Base-by-base conservation (phyloP, 208 protist species). In the Wallacemonas collosoma region DNA sequence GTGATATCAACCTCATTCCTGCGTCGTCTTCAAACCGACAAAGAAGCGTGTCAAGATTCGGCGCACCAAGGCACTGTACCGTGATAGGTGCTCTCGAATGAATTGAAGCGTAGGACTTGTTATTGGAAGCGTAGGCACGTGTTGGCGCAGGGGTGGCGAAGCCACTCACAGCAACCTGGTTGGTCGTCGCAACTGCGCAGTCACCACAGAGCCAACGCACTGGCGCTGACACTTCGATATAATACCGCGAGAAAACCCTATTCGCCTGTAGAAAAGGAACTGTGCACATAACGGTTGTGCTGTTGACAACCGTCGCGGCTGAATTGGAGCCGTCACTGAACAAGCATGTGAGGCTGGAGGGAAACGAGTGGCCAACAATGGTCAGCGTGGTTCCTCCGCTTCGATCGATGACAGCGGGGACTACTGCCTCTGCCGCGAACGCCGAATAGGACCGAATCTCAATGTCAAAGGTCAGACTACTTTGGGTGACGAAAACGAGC, bases 331-430 rank as follows among this genome's bases (percentile, higher is more conserved):
- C 36, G 7, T 8, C 50, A 48, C 51, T 41, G 35, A 75, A 73
- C 6, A 68, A n/a, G 41, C 74, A 86, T 17, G 45, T 2, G 15
- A 53, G 53, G 12, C 40, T 47, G 6, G 40, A 3, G 1, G 47
- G 15, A 36, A 89, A 76, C 12, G 67, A 72, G 38, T 80, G 70
- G 6, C 84, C 84, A 2, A 1, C 45, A 7, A 88, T 66, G 0
- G 68, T 79, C 40, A 88, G 12, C 1, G 48, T 3, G 17, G 76
- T 75, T 3, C 64, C 73, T 5, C 76, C 83, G 3, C 54, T 7
- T 2, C 44, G 58, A 50, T 81, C 77, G 2, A 64, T 69, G n/a
- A 72, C 53, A 39, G 2, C 12, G 12, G 84, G 77, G 1, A 62
- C 43, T 7, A 86, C 36, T 9, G 65, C 65, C 0, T 53, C 61